These are phyloP conservation scores for Breviolum minutum DNA, from an alignment of 73 alveolate genomes.

Conservation along the genomic window DNA sequence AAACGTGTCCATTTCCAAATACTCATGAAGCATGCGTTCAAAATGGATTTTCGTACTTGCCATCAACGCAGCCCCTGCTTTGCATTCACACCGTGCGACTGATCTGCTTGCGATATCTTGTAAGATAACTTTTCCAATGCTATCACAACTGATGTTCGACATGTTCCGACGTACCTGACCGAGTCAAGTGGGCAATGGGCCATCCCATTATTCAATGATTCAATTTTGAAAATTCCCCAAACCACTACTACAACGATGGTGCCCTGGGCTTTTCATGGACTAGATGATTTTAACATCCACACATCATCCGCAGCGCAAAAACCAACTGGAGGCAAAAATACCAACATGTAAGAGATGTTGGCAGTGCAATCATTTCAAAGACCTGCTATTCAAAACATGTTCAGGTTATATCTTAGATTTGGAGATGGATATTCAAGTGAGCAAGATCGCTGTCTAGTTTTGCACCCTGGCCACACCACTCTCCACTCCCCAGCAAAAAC, in stretches of 20 bases:
- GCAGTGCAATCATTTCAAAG: too few relatives aligned
- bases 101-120: not conserved
- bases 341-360: too few relatives aligned
- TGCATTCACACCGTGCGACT: not conserved
- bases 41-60: not conserved
- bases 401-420: too few relatives aligned
- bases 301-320: not conserved
- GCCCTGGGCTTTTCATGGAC: too few relatives aligned
- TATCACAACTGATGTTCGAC: conserved; percentile 3
- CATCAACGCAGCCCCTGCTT: conserved; percentile 5
- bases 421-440: too few relatives aligned
- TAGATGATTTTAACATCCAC: too few relatives aligned
- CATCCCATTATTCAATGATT: too few relatives aligned
- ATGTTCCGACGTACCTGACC: conserved; percentile 29
- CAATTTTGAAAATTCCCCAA: too few relatives aligned
- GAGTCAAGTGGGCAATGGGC: too few relatives aligned
- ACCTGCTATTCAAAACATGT: too few relatives aligned
- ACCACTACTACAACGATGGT: too few relatives aligned
- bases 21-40: not conserved
- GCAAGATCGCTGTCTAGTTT: not conserved
- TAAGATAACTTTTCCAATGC: conserved; percentile 22
- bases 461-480: not conserved
- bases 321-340: too few relatives aligned
- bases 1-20: not conserved
- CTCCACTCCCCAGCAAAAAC: not conserved